A percentile compares a stretch with the other conserved stretches of the same genome.
Evolutionary conservation across 106 monocot species (phyloP).

Genomic region (Acorus gramineus): DNA sequence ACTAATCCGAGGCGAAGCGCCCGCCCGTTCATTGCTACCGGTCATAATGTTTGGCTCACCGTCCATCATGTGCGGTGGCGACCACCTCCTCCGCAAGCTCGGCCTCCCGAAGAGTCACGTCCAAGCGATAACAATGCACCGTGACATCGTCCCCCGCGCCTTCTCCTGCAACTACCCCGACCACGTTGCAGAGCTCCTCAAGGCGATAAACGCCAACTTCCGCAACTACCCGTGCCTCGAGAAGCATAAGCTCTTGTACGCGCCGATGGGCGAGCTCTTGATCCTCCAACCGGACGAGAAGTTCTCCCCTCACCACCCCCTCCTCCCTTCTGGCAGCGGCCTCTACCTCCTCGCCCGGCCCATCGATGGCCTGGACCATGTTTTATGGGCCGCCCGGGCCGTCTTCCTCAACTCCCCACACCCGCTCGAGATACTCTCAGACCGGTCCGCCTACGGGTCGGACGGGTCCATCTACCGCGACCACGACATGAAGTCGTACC

Average conservation of each 20-base stretch:
- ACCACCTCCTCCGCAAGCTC: conserved; percentile 18
- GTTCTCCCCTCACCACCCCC: conserved; percentile 67
- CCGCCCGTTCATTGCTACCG: conserved; percentile 10
- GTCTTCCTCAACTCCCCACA: conserved; percentile 87
- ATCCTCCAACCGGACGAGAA: conserved; percentile 82
- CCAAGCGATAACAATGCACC: conserved; percentile 18
- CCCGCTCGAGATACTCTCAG: conserved; percentile 76
- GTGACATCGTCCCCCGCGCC: conserved; percentile 21
- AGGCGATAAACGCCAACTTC: conserved; percentile 15
- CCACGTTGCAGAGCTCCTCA: conserved; percentile 15
- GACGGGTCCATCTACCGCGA: conserved; percentile 55
- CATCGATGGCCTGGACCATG: conserved; percentile 13
- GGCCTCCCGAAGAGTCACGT: conserved; percentile 15
- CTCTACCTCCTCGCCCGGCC: conserved; percentile 37
- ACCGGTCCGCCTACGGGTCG: conserved; percentile 65
- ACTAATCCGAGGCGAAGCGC: conserved; percentile 24
- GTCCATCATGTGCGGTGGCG: conserved; percentile 17
- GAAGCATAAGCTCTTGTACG: conserved; percentile 46
- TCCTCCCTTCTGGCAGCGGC: conserved; percentile 67
- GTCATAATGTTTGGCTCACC: conserved; percentile 29
- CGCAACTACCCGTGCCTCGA: conserved; percentile 19
- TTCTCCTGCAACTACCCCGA: conserved; percentile 25
- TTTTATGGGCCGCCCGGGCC: conserved; percentile 32
- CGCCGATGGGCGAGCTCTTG: conserved; percentile 71
- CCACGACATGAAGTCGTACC: conserved; percentile 69